These are phyloP conservation scores for Plasmodium chabaudi DNA, from an alignment of 169 alveolate genomes.

Conservation along the genomic window DNA sequence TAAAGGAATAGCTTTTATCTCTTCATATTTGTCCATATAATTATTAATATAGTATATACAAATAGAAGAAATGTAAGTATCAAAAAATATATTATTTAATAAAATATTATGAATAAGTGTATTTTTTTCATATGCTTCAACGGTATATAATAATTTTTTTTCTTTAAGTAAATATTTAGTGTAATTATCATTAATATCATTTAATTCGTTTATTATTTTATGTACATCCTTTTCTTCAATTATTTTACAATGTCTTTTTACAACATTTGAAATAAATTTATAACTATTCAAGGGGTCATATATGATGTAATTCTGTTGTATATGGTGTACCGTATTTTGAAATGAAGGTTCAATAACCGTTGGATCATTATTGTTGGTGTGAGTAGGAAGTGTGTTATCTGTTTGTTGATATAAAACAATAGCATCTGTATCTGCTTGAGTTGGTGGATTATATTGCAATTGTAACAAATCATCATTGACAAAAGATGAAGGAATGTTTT, in stretches of 20 bases:
- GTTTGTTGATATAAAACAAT: constrained; percentile 37
- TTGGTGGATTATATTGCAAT: constrained; percentile 11
- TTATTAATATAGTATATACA: constrained; percentile 33
- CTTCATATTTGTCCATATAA: constrained; percentile 14
- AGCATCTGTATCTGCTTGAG: constrained; percentile 5
- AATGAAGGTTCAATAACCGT: too few species aligned
- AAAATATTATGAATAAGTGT: constrained; percentile 13
- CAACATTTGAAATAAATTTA: neutral
- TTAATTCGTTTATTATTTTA: constrained; percentile 37
- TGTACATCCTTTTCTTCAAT: constrained; percentile 54
- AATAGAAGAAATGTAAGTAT: constrained; percentile 35
- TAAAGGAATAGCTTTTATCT: constrained; percentile 21
- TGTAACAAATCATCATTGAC: constrained; percentile 20
- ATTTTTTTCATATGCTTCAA: constrained; percentile 55
- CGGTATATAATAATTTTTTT: constrained; percentile 12
- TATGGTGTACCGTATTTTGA: neutral
- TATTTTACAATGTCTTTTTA: constrained; percentile 31
- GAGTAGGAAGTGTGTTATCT: neutral
- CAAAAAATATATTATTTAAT: constrained; percentile 38
- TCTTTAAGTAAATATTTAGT: constrained; percentile 51
- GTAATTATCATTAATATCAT: constrained; percentile 50
- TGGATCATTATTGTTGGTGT: neutral
- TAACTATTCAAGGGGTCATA: constrained; percentile 20
- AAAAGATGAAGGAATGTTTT: constrained; percentile 19
- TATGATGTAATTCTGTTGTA: constrained; percentile 8